These are phyloP conservation scores for Phytophthora europaea DNA, from an alignment of 352 stramenopile genomes.

Conservation along the genomic window DNA sequence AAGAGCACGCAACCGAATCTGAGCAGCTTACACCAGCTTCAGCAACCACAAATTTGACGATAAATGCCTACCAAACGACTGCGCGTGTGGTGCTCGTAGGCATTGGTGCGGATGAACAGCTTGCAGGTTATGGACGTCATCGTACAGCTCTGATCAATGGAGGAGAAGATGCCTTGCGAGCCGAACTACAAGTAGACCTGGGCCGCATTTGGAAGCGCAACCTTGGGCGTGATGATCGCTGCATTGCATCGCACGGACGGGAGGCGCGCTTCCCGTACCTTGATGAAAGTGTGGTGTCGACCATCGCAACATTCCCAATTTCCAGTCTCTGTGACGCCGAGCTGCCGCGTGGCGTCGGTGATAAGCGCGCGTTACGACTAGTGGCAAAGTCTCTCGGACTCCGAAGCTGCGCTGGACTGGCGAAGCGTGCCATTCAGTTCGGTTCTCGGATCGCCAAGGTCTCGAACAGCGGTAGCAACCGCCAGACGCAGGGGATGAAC, in stretches of 20 bases:
- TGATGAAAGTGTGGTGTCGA: conserved; percentile 93
- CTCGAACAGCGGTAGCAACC: conserved; percentile 72
- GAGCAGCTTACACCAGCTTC: neutral
- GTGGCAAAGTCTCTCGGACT: conserved; percentile 82
- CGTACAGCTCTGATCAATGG: conserved; percentile 81
- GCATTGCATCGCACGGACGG: conserved; percentile 91
- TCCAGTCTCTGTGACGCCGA: conserved; percentile 85
- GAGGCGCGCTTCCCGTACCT: conserved; percentile 97
- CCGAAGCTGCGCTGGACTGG: conserved; percentile 63
- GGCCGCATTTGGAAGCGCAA: conserved; percentile 96
- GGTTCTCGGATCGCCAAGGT: conserved; percentile 93
- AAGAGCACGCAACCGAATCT: neutral
- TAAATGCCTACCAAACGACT: conserved; percentile 46
- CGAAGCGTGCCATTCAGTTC: conserved; percentile 97
- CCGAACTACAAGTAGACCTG: conserved; percentile 92
- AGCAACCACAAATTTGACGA: neutral
- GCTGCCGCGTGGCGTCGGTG: conserved; percentile 82
- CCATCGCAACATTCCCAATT: conserved; percentile 71
- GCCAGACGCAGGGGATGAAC: conserved; percentile 56
- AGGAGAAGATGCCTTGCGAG: conserved; percentile 64
- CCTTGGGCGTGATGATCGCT: conserved; percentile 96
- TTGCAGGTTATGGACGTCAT: conserved; percentile 96
- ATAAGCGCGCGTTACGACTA: conserved; percentile 93
- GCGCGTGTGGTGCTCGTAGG: conserved; percentile 91
- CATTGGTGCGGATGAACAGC: conserved; percentile 96